A percentile compares a stretch with the other conserved stretches of the same genome.
phyloP scores from a whole-genome alignment of 1,284 basidiomycete species.

The Cryptococcus jaspeensis region DNA sequence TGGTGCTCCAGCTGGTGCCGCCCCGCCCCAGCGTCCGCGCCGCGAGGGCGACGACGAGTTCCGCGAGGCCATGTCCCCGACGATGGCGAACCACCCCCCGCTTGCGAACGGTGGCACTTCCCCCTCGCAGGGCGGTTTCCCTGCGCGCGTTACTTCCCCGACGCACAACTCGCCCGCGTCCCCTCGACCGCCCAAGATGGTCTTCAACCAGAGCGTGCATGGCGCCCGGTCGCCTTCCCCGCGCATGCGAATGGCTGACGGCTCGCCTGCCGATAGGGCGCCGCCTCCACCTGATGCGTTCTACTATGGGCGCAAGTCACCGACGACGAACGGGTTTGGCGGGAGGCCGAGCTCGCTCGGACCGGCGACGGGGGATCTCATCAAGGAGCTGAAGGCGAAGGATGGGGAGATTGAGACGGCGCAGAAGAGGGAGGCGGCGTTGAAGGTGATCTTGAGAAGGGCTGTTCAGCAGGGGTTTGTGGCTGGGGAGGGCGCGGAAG shows the following conservation, averaged over 20 bases:
- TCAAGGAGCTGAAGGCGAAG: slow-evolving; percentile 73
- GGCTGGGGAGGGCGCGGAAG: slow-evolving; percentile 56
- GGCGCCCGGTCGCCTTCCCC: slow-evolving; percentile 46
- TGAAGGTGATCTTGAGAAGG: slow-evolving; percentile 75
- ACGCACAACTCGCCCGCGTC: slow-evolving; percentile 25
- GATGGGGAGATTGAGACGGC: slow-evolving; percentile 76
- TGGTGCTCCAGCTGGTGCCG: slow-evolving; percentile 22
- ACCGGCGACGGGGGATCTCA: slow-evolving; percentile 63
- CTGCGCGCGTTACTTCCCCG: slow-evolving; percentile 59
- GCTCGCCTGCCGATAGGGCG: slow-evolving; percentile 25
- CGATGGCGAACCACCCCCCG: slow-evolving; percentile 49
- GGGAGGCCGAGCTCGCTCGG: slow-evolving; percentile 52
- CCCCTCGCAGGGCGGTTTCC: slow-evolving; percentile 54
- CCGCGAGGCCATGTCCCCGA: slow-evolving; percentile 49
- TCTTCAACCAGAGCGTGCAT: slow-evolving; percentile 43
- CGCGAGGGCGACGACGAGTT: slow-evolving; percentile 65
- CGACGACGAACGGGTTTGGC: slow-evolving; percentile 58
- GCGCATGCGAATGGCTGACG: slow-evolving; percentile 33
- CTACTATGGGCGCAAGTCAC: slow-evolving; percentile 58
- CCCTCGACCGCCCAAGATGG: slow-evolving; percentile 24
- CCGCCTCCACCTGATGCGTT: slow-evolving; percentile 59
- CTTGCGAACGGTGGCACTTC: slow-evolving; percentile 13
- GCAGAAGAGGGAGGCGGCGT: slow-evolving; percentile 78
- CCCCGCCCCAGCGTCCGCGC: slow-evolving; percentile 60
- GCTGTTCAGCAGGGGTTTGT: slow-evolving; percentile 81